phyloP scores from a whole-genome alignment of 768 basidiomycete genomes.

The Termitomyces sp. region DNA sequence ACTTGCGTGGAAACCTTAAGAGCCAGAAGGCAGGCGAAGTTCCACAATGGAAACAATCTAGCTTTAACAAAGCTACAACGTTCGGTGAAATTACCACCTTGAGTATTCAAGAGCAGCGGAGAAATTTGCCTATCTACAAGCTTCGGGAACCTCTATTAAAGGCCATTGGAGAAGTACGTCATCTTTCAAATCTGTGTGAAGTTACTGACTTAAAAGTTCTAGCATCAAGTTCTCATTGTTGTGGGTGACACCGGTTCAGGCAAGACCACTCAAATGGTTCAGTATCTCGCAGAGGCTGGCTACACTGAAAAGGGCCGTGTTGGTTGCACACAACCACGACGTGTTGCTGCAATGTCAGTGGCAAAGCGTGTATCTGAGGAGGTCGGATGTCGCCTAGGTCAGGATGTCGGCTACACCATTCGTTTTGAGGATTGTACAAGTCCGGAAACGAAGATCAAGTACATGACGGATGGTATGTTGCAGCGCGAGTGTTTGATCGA shows the following conservation, averaged over 20 bases:
- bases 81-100: slow-evolving; percentile 90
- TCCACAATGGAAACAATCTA: slow-evolving; percentile 87
- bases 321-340: slow-evolving; percentile 97
- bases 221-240: slow-evolving; percentile 97
- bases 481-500: slow-evolving; percentile 96
- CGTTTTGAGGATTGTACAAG: slow-evolving; percentile 99
- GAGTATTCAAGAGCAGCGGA: slow-evolving; percentile 92
- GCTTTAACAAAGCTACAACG: slow-evolving; percentile 93
- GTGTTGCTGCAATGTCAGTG: slow-evolving; percentile 99
- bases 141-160: slow-evolving; percentile 85
- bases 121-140: slow-evolving; percentile 91
- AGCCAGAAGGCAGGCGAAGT: slow-evolving; percentile 81
- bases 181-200: slow-evolving; percentile 10
- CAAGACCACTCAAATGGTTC: slow-evolving; percentile 99
- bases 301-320: slow-evolving; percentile 88
- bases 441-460: slow-evolving; percentile 98
- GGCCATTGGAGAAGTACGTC: slow-evolving; percentile 81
- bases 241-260: slow-evolving; percentile 99
- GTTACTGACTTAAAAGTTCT: slow-evolving; percentile 10
- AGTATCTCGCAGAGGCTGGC: slow-evolving; percentile 94
- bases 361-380: slow-evolving; percentile 98
- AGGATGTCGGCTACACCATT: slow-evolving; percentile 97
- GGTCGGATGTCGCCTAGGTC: slow-evolving; percentile 94
- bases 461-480: slow-evolving; percentile 99
- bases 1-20: slow-evolving; percentile 74